Evolutionary conservation across 2,329 filamentous ascomycete species (phyloP).

Genomic region (Dendrostoma leiphaemia): DNA sequence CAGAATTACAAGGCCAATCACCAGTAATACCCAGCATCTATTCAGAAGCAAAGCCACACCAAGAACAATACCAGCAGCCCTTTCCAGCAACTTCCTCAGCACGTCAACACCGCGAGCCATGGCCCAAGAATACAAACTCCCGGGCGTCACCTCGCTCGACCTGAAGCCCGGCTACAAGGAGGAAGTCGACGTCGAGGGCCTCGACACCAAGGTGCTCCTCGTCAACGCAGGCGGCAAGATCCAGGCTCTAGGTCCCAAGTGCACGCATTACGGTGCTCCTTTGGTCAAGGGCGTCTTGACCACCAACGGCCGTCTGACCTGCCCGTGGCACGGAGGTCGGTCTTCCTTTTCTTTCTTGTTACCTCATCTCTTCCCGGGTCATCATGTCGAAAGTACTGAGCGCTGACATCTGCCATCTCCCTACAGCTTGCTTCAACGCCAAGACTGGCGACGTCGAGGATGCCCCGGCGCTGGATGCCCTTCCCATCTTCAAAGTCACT

Average conservation of each 20-base stretch:
- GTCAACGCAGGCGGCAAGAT: slow-evolving; percentile 74
- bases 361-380: background rate
- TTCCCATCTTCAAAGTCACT: slow-evolving; percentile 76
- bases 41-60: background rate
- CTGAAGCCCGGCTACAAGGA: slow-evolving; percentile 80
- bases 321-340: slow-evolving; percentile 93
- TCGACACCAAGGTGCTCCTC: slow-evolving; percentile 85
- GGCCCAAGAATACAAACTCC: slow-evolving; percentile 67
- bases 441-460: slow-evolving; percentile 92
- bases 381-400: background rate
- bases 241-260: slow-evolving; percentile 79
- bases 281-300: slow-evolving; percentile 83
- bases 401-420: slow-evolving; percentile 6
- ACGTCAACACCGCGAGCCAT: slow-evolving; percentile 35
- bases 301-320: slow-evolving; percentile 78
- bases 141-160: slow-evolving; percentile 70
- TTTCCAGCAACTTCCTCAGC: background rate
- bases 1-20: slow-evolving; percentile 2
- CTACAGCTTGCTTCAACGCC: slow-evolving; percentile 84
- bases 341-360: background rate
- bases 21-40: background rate
- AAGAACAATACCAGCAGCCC: too few relatives aligned
- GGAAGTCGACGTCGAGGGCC: slow-evolving; percentile 86
- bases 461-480: slow-evolving; percentile 83
- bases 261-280: slow-evolving; percentile 90